Evolutionary conservation across 352 stramenopile species (phyloP).

Genomic region (Phytophthora rubi): DNA sequence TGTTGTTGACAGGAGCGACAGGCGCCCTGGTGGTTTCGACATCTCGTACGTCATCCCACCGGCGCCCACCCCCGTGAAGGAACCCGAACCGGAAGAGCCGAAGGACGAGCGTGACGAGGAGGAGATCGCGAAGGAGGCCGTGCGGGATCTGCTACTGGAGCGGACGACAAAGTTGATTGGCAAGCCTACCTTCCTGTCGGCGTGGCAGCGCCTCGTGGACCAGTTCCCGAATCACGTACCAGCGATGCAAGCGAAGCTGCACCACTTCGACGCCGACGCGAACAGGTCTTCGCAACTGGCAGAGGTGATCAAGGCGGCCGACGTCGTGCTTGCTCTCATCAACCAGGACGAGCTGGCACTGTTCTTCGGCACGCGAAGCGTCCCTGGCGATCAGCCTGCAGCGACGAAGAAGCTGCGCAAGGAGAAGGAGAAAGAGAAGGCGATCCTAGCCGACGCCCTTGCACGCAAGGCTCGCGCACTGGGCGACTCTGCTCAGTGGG

Average conservation of each 20-base stretch:
- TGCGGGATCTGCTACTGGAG: conserved; percentile 74
- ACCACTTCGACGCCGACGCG: conserved; percentile 76
- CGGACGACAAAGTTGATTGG: conserved; percentile 72
- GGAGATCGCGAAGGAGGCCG: conserved; percentile 68
- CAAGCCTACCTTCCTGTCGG: conserved; percentile 66
- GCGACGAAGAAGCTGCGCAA: conserved; percentile 77
- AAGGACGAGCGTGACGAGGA: conserved; percentile 78
- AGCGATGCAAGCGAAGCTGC: conserved; percentile 68
- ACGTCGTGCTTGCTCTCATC: conserved; percentile 66
- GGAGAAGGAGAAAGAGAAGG: conserved; percentile 74
- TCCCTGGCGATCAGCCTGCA: conserved; percentile 55
- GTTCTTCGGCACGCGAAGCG: conserved; percentile 75
- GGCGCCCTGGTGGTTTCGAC: conserved; percentile 70
- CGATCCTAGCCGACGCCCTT: conserved; percentile 75
- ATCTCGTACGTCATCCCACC: conserved; percentile 81
- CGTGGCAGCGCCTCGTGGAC: conserved; percentile 54
- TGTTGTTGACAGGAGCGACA: conserved; percentile 39
- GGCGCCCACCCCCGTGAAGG: conserved; percentile 58
- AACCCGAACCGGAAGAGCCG: conserved; percentile 66
- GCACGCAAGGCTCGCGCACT: conserved; percentile 75
- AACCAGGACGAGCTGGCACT: conserved; percentile 69
- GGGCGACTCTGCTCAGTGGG: conserved; percentile 59
- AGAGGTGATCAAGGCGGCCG: conserved; percentile 60
- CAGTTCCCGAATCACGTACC: conserved; percentile 70
- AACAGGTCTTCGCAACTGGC: conserved; percentile 49